Percentiles rank a stretch among this genome's conserved stretches.
phyloP scores from a whole-genome alignment of 176 grass and related monocot species.

The Oryza glumipatula region DNA sequence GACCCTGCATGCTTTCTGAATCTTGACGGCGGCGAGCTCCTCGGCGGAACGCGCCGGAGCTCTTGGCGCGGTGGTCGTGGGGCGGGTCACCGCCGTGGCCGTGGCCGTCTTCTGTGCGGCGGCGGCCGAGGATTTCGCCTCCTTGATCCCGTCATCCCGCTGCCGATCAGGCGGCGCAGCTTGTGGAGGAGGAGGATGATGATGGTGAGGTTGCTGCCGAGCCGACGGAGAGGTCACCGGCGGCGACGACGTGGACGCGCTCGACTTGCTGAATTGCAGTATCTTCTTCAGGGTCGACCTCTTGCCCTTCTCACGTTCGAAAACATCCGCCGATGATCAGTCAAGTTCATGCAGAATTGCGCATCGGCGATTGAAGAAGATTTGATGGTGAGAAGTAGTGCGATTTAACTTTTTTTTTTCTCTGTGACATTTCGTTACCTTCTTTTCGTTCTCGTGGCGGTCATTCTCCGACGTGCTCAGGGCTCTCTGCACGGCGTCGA shows the following conservation, averaged over 20 bases:
- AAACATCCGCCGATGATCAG: background rate
- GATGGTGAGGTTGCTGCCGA: background rate
- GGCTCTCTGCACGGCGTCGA: constrained; percentile 61
- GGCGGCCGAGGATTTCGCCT: background rate
- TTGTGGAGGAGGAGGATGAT: background rate
- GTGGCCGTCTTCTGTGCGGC: background rate
- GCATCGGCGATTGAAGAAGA: background rate
- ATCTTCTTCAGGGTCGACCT: constrained; percentile 63
- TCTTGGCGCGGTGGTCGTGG: constrained; percentile 15
- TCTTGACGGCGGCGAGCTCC: constrained; percentile 61
- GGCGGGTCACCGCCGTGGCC: background rate
- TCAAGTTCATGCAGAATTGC: background rate
- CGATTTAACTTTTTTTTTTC: background rate
- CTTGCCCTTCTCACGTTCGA: background rate
- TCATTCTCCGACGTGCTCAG: constrained; percentile 50
- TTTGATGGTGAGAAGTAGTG: background rate
- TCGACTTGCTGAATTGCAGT: constrained; percentile 64
- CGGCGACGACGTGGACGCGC: constrained; percentile 20
- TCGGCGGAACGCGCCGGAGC: constrained; percentile 38
- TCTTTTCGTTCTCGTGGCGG: constrained; percentile 44
- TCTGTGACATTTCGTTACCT: constrained; percentile 31
- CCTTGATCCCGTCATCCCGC: background rate
- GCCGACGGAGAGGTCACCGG: constrained; percentile 1
- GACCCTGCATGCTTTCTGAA: constrained; percentile 59
- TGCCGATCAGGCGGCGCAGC: constrained; percentile 13